Conservation (phyloP, 2,329 filamentous ascomycete genomes). For the Thermothelomyces thermophilus region DNA sequence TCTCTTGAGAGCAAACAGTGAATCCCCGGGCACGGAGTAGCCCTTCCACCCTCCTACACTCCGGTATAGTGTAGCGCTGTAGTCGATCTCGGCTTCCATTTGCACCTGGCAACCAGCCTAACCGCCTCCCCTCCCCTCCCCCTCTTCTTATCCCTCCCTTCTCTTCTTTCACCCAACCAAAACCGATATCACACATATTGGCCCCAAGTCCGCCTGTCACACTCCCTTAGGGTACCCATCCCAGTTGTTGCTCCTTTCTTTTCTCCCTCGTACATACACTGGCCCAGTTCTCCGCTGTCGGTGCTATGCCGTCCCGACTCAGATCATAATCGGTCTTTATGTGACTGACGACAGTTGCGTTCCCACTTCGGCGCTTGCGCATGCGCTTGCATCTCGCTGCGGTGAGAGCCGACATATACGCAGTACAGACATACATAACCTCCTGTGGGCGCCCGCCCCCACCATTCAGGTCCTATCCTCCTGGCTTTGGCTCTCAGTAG, state of each 20-base stretch:
- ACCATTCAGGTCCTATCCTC: slow-evolving; percentile 30
- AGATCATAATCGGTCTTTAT: slow-evolving; percentile 18
- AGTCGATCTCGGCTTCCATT: neutral
- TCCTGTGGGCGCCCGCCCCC: slow-evolving; percentile 39
- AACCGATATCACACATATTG: slow-evolving; percentile 25
- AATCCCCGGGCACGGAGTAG: too few relatives aligned
- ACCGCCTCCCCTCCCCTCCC: too few relatives aligned
- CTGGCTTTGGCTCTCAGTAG: slow-evolving; percentile 37
- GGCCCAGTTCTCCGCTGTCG: neutral
- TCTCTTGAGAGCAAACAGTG: neutral
- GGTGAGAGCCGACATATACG: too few relatives aligned
- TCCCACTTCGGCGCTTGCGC: slow-evolving; percentile 22
- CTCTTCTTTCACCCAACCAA: too few relatives aligned
- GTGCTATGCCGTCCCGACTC: slow-evolving; percentile 5
- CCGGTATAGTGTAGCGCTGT: neutral
- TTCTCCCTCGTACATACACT: neutral
- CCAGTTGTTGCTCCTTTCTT: slow-evolving; percentile 3
- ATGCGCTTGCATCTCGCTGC: slow-evolving; percentile 17
- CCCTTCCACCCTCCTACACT: neutral
- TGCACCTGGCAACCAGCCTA: slow-evolving; percentile 3
- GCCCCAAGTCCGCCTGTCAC: slow-evolving; percentile 13
- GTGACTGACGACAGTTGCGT: slow-evolving; percentile 18
- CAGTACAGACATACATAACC: slow-evolving; percentile 41
- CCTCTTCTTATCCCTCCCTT: too few relatives aligned
- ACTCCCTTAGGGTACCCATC: slow-evolving; percentile 12